Evolutionary conservation across 164 flowering plant species (phyloP).

Genomic region (Berberis thunbergii): DNA sequence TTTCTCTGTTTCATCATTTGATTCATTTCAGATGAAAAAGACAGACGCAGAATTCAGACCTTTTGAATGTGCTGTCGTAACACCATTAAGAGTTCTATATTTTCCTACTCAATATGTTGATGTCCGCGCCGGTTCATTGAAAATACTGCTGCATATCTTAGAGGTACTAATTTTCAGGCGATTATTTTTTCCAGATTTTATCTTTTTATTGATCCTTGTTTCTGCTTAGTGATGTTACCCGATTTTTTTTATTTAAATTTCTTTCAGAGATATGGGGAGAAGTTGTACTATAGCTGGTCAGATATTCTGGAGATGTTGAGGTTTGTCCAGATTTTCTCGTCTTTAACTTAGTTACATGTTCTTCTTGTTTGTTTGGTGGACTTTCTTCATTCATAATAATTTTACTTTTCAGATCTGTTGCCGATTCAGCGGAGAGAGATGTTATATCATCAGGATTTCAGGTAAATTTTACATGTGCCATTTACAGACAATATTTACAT

Average conservation of each 20-base stretch:
- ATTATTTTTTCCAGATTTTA: background rate
- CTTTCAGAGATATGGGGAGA: constrained; percentile 89
- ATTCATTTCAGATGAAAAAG: constrained; percentile 25
- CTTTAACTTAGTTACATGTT: background rate
- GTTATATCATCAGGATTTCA: constrained; percentile 88
- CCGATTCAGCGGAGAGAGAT: constrained; percentile 81
- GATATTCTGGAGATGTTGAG: constrained; percentile 89
- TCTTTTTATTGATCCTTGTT: background rate
- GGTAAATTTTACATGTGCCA: constrained; percentile 26
- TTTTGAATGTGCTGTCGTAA: constrained; percentile 75
- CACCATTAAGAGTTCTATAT: constrained; percentile 67
- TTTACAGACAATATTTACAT: background rate
- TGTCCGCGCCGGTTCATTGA: constrained; percentile 73
- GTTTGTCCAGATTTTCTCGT: constrained; percentile 21
- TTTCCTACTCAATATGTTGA: constrained; percentile 53
- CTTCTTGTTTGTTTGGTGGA: background rate
- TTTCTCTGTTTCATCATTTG: constrained; percentile 2
- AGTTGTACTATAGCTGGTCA: constrained; percentile 77
- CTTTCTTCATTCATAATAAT: background rate
- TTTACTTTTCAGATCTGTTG: constrained; percentile 62
- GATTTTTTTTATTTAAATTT: constrained; percentile 5
- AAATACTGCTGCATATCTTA: constrained; percentile 89
- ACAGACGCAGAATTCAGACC: constrained; percentile 27
- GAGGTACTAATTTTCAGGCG: constrained; percentile 42
- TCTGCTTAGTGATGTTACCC: background rate